Evolutionary conservation across 2,329 filamentous ascomycete species (phyloP), one percentile per base, ranked within the genome.

Genomic region (Penicillium verrucosum): DNA sequence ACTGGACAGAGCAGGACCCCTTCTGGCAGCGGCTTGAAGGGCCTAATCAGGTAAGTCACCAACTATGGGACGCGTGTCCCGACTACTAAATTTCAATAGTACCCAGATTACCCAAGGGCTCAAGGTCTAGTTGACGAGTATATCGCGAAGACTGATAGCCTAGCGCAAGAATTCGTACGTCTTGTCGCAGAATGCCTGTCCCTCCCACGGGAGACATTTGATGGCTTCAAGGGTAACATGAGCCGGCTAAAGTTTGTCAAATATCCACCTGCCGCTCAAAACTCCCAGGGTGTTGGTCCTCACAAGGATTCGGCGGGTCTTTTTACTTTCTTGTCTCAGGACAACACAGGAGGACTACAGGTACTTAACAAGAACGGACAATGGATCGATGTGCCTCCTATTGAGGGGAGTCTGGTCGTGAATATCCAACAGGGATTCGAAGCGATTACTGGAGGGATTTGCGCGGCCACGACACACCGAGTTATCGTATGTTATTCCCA

Each of bases 171-270:
- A 45, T 84, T 84, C 69, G 81, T 82, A n/a, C 78, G 76, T 10
- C 73, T 80, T 8, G 82, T 84, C 21, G 81, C 82, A n/a, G 81
- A 84, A 66, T 77, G 76, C 12, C 74, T 85, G n/a, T 78, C 77
- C 0, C 73, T 84, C 0, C 64, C 77, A 0, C 50, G 73, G 0
- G 70, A 73, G 16, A 80, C 82, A 0, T 84, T 84, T 63, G 74
- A 78, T 54, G 71, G 70, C 12, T 84, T 84, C 71, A 66, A 65
- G 48, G 72, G 72, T 2, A 65, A 65, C 4, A 84, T 84, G 73
- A 81, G 82, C 64, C 65, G 73, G 59, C 72, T 84, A 40, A 84
- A 85, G 54, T 81, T 84, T 53, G 75, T 84, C 54, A 83, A 82
- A 65, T 84, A 83, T 55, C 82, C 81, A 0, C 79, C 61, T 5